Evolutionary conservation across 805 yeast species (phyloP).

Genomic region (Kuraishia ogatae): DNA sequence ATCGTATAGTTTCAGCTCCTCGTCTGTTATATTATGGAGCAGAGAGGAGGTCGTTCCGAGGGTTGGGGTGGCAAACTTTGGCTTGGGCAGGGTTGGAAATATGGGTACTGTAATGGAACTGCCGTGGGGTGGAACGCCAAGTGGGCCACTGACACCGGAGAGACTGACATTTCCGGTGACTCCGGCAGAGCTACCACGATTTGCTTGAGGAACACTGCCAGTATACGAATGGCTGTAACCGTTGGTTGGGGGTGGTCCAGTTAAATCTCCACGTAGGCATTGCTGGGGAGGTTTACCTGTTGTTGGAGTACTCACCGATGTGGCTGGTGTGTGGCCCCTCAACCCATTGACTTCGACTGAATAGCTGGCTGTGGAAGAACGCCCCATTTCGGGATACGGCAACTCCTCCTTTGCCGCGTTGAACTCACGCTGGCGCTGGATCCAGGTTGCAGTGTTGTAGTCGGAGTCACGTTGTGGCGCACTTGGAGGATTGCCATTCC

Average conservation of each 20-base stretch:
- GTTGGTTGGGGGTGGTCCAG: too few relatives aligned
- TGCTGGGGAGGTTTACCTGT: not conserved
- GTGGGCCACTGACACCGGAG: too few relatives aligned
- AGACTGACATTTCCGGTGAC: too few relatives aligned
- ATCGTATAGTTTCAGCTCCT: conserved; percentile 21
- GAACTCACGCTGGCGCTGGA: conserved; percentile 1
- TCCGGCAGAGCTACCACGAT: too few relatives aligned
- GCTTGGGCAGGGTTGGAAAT: not conserved
- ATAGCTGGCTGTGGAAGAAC: not conserved
- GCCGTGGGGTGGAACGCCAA: too few relatives aligned
- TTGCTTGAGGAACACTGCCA: too few relatives aligned
- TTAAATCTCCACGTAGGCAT: too few relatives aligned
- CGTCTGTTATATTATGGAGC: conserved; percentile 15
- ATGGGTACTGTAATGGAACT: not conserved
- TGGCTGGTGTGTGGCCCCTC: not conserved
- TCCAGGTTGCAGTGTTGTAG: not conserved
- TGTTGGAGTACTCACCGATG: not conserved
- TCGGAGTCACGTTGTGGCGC: not conserved
- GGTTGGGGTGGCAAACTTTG: not conserved
- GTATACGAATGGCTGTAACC: not conserved
- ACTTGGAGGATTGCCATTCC: not conserved
- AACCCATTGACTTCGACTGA: not conserved
- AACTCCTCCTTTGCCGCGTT: not conserved
- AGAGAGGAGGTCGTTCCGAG: not conserved
- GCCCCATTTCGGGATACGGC: not conserved